Conservation (phyloP, 768 basidiomycete species). For the Macrolepiota albuminosa region DNA sequence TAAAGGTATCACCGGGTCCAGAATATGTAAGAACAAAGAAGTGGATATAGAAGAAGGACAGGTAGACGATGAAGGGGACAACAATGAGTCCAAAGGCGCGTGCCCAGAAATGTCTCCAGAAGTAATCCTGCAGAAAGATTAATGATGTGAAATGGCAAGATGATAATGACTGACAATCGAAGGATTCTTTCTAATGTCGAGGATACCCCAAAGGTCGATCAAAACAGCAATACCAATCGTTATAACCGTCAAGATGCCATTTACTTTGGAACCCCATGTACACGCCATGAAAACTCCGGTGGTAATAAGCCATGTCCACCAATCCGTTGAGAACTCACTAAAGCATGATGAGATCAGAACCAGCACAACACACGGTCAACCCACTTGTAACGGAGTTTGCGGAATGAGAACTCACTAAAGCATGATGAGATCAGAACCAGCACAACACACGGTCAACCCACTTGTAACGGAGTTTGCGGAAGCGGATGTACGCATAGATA, state of each 20-base stretch:
- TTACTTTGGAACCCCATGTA: conserved; percentile 97
- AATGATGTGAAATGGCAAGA: conserved; percentile 3
- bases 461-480: conserved; percentile 91
- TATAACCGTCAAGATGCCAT: conserved; percentile 87
- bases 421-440: conserved; percentile 1
- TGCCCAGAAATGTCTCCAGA: conserved; percentile 85
- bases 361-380: conserved; percentile 17
- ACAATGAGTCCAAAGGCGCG: conserved; percentile 81
- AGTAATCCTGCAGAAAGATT: conserved; percentile 59
- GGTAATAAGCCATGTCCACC: conserved; percentile 92
- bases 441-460: conserved; percentile 27
- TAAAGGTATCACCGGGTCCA: conserved; percentile 92
- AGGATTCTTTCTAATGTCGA: conserved; percentile 78
- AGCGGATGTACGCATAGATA: conserved; percentile 88
- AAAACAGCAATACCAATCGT: conserved; percentile 88
- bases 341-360: conserved; percentile 1
- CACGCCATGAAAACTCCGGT: conserved; percentile 95
- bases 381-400: conserved; percentile 84
- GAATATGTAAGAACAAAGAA: conserved; percentile 84
- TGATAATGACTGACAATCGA: conserved; percentile 54
- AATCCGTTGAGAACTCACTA: conserved; percentile 83
- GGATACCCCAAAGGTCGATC: conserved; percentile 90
- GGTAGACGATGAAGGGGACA: conserved; percentile 86
- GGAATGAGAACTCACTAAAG: conserved; percentile 78
- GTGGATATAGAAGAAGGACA: conserved; percentile 95